phyloP scores from a whole-genome alignment of 805 yeast genomes.

The Candida succiphila region DNA sequence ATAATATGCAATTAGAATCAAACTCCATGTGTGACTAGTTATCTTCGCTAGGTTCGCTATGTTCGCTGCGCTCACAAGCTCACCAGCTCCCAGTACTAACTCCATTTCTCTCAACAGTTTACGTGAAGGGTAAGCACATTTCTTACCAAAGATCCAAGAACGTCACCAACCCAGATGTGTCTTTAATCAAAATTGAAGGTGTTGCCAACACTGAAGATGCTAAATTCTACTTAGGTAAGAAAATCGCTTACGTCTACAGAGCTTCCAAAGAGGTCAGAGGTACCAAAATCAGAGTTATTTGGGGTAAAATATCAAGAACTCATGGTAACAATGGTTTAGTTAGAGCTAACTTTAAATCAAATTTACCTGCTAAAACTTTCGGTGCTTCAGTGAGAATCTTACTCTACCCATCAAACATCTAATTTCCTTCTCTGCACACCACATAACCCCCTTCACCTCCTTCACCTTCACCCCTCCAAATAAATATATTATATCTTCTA shows the following conservation, averaged over 20 bases:
- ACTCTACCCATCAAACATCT: conserved; percentile 99
- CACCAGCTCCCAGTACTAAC: too few relatives aligned
- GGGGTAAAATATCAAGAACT: conserved; percentile 99
- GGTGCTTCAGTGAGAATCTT: conserved; percentile 99
- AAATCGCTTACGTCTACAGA: conserved; percentile 98
- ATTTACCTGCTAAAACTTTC: conserved; percentile 99
- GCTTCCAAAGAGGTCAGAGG: conserved; percentile 97
- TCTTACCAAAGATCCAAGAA: conserved; percentile 99
- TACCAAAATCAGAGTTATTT: conserved; percentile 97
- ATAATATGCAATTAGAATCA: too few relatives aligned
- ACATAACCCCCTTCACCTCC: too few relatives aligned
- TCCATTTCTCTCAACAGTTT: too few relatives aligned
- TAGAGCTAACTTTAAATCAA: conserved; percentile 97
- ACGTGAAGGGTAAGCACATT: conserved; percentile 99
- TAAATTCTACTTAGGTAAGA: conserved; percentile 98
- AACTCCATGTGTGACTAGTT: too few relatives aligned
- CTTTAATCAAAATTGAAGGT: conserved; percentile 96
- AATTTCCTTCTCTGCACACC: too few relatives aligned
- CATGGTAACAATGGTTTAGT: conserved; percentile 98
- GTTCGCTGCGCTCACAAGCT: too few relatives aligned
- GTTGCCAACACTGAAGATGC: conserved; percentile 89
- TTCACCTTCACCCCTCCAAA: too few relatives aligned
- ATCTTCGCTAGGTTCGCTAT: too few relatives aligned
- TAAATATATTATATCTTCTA: too few relatives aligned
- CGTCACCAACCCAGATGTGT: conserved; percentile 96